These are phyloP conservation scores for Saturnispora kantuleensis DNA, from an alignment of 805 yeast genomes.

Conservation along the genomic window DNA sequence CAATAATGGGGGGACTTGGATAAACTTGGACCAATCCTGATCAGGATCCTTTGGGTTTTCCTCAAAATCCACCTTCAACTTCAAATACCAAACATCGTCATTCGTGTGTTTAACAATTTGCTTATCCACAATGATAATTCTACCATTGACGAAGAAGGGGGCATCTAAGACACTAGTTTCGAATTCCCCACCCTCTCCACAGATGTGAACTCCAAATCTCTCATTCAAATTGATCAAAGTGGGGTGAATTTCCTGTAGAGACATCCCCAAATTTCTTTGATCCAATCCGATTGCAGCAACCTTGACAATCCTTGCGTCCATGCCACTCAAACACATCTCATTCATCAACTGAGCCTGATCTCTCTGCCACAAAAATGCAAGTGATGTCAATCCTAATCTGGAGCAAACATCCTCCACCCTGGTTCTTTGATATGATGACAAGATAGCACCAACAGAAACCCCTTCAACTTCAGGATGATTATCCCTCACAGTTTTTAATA, in stretches of 20 bases:
- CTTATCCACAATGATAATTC: slow-evolving; percentile 32
- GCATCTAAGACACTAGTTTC: slow-evolving; percentile 90
- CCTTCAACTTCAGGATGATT: slow-evolving; percentile 68
- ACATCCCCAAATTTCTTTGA: slow-evolving; percentile 55
- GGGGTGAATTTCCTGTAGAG: slow-evolving; percentile 53
- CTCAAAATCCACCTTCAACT: slow-evolving; percentile 42
- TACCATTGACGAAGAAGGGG: slow-evolving; percentile 60
- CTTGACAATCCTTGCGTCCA: slow-evolving; percentile 80
- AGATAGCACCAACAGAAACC: slow-evolving; percentile 92
- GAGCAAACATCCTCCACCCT: slow-evolving; percentile 87
- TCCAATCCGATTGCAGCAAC: slow-evolving; percentile 88
- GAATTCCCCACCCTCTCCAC: slow-evolving; percentile 99
- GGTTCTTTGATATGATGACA: slow-evolving; percentile 90
- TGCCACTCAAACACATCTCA: slow-evolving; percentile 60
- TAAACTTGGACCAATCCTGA: slow-evolving; percentile 12
- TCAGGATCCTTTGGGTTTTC: slow-evolving; percentile 16
- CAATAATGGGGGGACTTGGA: slow-evolving; percentile 31
- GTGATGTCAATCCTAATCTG: slow-evolving; percentile 54
- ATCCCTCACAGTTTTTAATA: slow-evolving; percentile 39
- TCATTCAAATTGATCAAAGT: slow-evolving; percentile 46
- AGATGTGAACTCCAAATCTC: slow-evolving; percentile 75
- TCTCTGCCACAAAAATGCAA: slow-evolving; percentile 87
- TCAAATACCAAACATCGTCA: slow-evolving; percentile 65
- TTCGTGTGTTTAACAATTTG: slow-evolving; percentile 37
- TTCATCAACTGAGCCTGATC: slow-evolving; percentile 69